Evolutionary conservation across 208 protist species (phyloP), one percentile per base, ranked within the genome.

Genomic region (Kentomonas sorsogonicus): DNA sequence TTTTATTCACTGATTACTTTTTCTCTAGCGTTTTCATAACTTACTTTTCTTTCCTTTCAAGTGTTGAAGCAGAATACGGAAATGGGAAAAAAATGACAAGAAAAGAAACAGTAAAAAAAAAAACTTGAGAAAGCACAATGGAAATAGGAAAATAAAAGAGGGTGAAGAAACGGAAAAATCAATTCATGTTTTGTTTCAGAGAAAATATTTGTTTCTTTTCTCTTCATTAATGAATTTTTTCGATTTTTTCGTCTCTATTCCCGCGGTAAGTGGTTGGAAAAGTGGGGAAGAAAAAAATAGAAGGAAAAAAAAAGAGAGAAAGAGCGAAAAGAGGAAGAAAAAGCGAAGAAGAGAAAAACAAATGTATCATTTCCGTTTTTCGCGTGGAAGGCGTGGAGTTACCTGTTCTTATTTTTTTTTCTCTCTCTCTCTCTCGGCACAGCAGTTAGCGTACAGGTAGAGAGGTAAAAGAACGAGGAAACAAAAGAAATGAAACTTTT

Each of bases 281-380:
- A 43, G 3, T 27, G 58, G 38, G 9, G 44, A 60, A 51, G 56
- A 18, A 29, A 18, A 41, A 51, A 44, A 40, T 30, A 68, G 29
- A n/a, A n/a, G n/a, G n/a, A n/a, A 71, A 65, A 66, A 47, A 18
- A 58, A 66, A 65, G 13, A 18, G n/a, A 20, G 43, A 48, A n/a
- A n/a, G n/a, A n/a, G n/a, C n/a, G n/a, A n/a, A 54, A 63, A 5
- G 44, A 33, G 54, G 15, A n/a, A 36, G 30, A 53, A 53, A 25
- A 18, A 53, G 26, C 13, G 20, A 60, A 26, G 20, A 60, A 25
- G 15, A 60, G 31, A 44, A 41, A 60, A 51, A 60, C 20, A 36
- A 34, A 60, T 51, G 36, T 43, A 16, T 40, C 36, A 40, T 40
- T 40, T 15, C 11, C 36, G 9, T 40, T 40, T 36, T 36, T 36